Evolutionary conservation across 129 eudicot genomes (phyloP).

Genomic region (Glebionis coronaria): DNA sequence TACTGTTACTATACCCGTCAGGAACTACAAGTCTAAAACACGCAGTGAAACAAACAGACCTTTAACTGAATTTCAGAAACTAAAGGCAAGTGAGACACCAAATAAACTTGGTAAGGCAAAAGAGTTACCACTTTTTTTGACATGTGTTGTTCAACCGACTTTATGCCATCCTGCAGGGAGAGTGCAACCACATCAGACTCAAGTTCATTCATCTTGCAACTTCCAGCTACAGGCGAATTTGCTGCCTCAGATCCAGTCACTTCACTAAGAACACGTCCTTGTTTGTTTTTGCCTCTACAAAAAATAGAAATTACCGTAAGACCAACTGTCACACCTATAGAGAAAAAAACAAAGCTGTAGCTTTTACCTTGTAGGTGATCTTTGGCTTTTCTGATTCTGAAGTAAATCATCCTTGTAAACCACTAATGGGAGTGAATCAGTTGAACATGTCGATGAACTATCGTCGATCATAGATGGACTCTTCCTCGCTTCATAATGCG

Average conservation of each 20-base stretch:
- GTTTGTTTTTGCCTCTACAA: slow-evolving; percentile 54
- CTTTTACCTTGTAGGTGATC: slow-evolving; percentile 64
- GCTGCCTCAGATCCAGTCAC: slow-evolving; percentile 33
- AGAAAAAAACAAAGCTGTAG: background rate
- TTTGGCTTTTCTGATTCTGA: slow-evolving; percentile 47
- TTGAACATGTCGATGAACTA: slow-evolving; percentile 85
- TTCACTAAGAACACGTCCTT: slow-evolving; percentile 35
- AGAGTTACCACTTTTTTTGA: slow-evolving; percentile 49
- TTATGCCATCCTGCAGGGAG: slow-evolving; percentile 42
- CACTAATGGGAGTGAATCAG: slow-evolving; percentile 76
- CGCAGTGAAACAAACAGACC: too few species aligned
- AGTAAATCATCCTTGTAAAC: slow-evolving; percentile 38
- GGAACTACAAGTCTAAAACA: too few species aligned
- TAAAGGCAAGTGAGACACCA: too few species aligned
- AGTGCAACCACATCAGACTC: slow-evolving; percentile 36
- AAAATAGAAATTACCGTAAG: background rate
- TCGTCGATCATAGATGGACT: slow-evolving; percentile 69
- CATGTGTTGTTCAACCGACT: slow-evolving; percentile 46
- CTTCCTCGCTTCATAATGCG: slow-evolving; percentile 54
- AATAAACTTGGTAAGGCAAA: too few species aligned
- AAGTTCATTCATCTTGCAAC: slow-evolving; percentile 30
- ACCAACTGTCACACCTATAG: too few species aligned
- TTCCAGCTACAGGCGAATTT: too few species aligned
- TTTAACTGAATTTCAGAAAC: too few species aligned
- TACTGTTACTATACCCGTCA: too few species aligned